Evolutionary conservation across 768 basidiomycete species (phyloP).

Genomic region (Pulveroboletus sp.): DNA sequence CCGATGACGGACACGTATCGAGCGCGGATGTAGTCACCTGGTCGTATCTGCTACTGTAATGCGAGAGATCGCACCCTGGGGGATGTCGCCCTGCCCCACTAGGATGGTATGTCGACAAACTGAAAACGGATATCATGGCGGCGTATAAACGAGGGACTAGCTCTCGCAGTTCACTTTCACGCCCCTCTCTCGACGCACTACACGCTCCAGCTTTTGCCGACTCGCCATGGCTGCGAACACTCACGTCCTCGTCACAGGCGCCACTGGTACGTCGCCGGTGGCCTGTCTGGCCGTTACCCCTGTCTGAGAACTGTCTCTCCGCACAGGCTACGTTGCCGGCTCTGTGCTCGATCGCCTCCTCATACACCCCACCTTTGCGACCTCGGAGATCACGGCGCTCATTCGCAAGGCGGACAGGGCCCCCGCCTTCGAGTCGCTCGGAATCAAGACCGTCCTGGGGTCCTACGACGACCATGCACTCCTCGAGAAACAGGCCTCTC

Average conservation of each 20-base stretch:
- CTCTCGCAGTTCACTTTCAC: not conserved
- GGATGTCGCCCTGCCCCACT: too few relatives aligned
- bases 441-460: slow-evolving; percentile 33
- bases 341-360: slow-evolving; percentile 30
- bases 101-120: too few relatives aligned
- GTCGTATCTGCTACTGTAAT: too few relatives aligned
- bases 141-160: too few relatives aligned
- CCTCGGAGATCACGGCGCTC: slow-evolving; percentile 26
- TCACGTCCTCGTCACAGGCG: slow-evolving; percentile 18
- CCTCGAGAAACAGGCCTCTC: slow-evolving; percentile 40
- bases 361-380: slow-evolving; percentile 16
- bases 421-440: slow-evolving; percentile 17
- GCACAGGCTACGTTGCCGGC: slow-evolving; percentile 33
- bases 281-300: not conserved
- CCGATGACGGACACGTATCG: not conserved
- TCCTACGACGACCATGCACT: slow-evolving; percentile 41
- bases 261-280: slow-evolving; percentile 11
- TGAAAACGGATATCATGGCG: too few relatives aligned
- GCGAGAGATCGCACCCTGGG: too few relatives aligned
- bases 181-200: not conserved
- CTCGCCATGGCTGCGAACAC: slow-evolving; percentile 18
- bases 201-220: too few relatives aligned
- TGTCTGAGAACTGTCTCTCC: not conserved
- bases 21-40: too few relatives aligned
- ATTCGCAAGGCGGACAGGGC: slow-evolving; percentile 29